phyloP scores from a whole-genome alignment of 2,329 filamentous ascomycete species.

The Paecilomyces dactylethromorphus region DNA sequence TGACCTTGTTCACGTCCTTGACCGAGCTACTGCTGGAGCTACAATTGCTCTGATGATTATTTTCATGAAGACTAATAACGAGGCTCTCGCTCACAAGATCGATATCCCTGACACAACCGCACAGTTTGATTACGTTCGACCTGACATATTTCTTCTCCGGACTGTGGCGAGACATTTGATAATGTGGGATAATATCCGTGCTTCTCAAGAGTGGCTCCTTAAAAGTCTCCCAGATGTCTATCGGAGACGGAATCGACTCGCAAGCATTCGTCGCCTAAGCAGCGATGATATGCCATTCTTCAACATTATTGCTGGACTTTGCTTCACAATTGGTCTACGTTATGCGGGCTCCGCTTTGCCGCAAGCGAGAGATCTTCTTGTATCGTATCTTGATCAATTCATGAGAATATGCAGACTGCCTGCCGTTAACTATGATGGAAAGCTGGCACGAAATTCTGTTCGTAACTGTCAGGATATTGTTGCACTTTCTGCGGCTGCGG shows the following conservation, averaged over 20 bases:
- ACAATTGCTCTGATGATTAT: conserved; percentile 85
- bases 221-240: conserved; percentile 67
- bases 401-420: conserved; percentile 66
- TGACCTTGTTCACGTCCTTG: conserved; percentile 83
- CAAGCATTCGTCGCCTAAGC: conserved; percentile 54
- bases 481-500: conserved; percentile 72
- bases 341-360: conserved; percentile 67
- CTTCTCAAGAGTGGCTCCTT: conserved; percentile 68
- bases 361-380: conserved; percentile 69
- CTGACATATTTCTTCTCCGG: conserved; percentile 83
- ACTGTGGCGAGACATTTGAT: conserved; percentile 88
- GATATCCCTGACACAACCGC: conserved; percentile 84
- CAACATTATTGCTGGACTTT: conserved; percentile 83
- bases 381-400: conserved; percentile 81
- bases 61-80: conserved; percentile 94
- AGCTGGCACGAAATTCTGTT: conserved; percentile 73
- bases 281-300: conserved; percentile 87
- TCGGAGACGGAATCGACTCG: conserved; percentile 55
- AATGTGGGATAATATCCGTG: conserved; percentile 78
- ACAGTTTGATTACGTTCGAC: conserved; percentile 92
- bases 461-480: conserved; percentile 87
- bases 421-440: conserved; percentile 68
- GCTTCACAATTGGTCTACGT: conserved; percentile 68
- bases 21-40: conserved; percentile 88
- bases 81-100: conserved; percentile 79